Evolutionary conservation across 208 protist species (phyloP), one percentile per base, ranked within the genome.

Genomic region (Leishmania braziliensis): DNA sequence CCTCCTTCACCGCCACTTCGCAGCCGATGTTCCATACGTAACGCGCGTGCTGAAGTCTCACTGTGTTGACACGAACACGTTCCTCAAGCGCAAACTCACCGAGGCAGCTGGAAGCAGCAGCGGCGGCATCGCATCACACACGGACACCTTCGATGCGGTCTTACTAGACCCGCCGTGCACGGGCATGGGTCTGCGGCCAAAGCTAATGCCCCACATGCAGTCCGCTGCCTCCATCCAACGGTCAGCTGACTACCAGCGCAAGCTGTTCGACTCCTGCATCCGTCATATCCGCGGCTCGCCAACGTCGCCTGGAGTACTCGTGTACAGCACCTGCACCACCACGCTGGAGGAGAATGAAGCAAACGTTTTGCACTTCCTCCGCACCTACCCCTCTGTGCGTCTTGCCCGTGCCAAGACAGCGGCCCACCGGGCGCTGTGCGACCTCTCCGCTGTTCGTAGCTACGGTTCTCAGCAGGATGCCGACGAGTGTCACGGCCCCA

Each of bases 81-180:
- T 71, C 26, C 74, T 86, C 46, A 82, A 82, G 46, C 60, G 50
- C 36, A 53, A 76, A 16, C 50, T 63, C 75, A 48, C 46, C 50
- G 68, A 51, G 5, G 43, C 48, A 39, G n/a, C 36, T 29, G 50
- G 50, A 46, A 50, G n/a, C 65, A n/a, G n/a, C 33, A 69, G 51
- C 12, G 68, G 70, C 53, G 48, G 33, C 9, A 33, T n/a, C n/a
- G 51, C 33, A 14, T 29, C 69, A n/a, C 60, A 66, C 62, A 58
- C 77, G 5, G 56, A 74, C 77, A 69, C 46, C 36, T 88, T 96
- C 79, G 88, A 97, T 78, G 84, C 78, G 12, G 83, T 98, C 46
- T 77, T 98, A 71, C 71, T 96, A 18, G 95, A 98, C 84, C 90
- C 92, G 5, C 93, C 95, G n/a, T 98, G 95, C 88, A 93, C 88